Conservation (phyloP, 495 filamentous ascomycete species). For the Parathielavia hyrcaniae region DNA sequence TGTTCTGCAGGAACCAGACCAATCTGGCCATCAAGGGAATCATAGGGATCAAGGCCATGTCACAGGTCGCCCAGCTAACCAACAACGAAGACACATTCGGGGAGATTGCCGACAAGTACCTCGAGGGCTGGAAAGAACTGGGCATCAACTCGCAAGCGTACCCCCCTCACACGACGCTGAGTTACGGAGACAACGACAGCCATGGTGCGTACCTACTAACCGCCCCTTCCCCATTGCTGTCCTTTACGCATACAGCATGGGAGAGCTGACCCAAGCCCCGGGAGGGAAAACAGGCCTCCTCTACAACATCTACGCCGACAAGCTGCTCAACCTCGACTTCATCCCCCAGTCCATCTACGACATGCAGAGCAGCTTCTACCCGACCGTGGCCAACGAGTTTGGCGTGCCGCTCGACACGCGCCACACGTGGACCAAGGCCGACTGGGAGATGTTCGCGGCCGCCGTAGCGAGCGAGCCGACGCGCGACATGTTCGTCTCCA, state of each 20-base stretch:
- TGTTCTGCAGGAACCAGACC: slow-evolving; percentile 60
- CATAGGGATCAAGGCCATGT: slow-evolving; percentile 91
- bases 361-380: slow-evolving; percentile 76
- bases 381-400: slow-evolving; percentile 61
- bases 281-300: slow-evolving; percentile 59
- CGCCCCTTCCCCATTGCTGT: not conserved
- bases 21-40: slow-evolving; percentile 93
- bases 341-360: slow-evolving; percentile 70
- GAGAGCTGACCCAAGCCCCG: slow-evolving; percentile 63
- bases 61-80: slow-evolving; percentile 60
- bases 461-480: slow-evolving; percentile 59
- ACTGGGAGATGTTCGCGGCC: slow-evolving; percentile 85
- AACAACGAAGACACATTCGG: slow-evolving; percentile 56
- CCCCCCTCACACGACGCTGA: slow-evolving; percentile 67
- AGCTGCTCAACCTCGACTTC: slow-evolving; percentile 61
- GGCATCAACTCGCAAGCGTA: slow-evolving; percentile 63
- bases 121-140: slow-evolving; percentile 66
- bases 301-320: slow-evolving; percentile 83
- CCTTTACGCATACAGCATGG: not conserved
- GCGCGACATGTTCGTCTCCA: slow-evolving; percentile 57
- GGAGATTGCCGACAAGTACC: slow-evolving; percentile 63
- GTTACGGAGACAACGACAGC: slow-evolving; percentile 39
- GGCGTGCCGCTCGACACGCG: slow-evolving; percentile 81
- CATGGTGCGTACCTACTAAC: slow-evolving; percentile 33
- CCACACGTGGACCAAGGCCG: slow-evolving; percentile 75